Base-by-base conservation (phyloP, 805 yeast species). In the Jamesozyma rosinii region DNA sequence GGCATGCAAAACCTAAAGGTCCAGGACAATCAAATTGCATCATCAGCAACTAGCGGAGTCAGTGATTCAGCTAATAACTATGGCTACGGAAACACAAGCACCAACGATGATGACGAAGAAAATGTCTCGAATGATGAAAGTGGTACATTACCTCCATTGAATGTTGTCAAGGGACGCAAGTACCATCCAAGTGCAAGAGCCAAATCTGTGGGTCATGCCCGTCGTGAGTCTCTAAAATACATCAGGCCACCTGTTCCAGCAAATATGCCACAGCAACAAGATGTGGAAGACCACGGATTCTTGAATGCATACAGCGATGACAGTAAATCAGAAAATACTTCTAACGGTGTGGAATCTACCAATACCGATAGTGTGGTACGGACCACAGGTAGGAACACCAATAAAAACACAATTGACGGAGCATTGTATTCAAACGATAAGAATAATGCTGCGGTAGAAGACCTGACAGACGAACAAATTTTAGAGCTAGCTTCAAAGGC, bases 131-230 rank as follows among this genome's bases (percentile, higher is more conserved):
- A 35, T 17, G 58, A 52, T 34, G 58, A 50, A 32, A 50, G 49
- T 32, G 50, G 49, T 33, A 58, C 58, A 13, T 40, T 59, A 17
- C 58, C 59, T 17, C 54, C 48, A 21, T 44, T 46, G 15, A 50
- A 47, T 37, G 44, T 55, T 1, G 53, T 58, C 6, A 57, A 55
- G 21, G 62, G 63, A 8, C 60, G 64, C 31, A 68, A 62, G 49
- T 61, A 57, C 45, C 95, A 85, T 61, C 94, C 95, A 31, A 77
- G 87, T 13, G 95, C 94, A 0, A 75, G 95, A 54, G 94, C 95
- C 2, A 86, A 83, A 58, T 83, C 95, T 18, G 79, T 85, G 39
- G 67, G 67, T 6, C 90, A 85, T 59, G 74, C 77, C 18, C 75
- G 85, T 55, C 80, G 77, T 52, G 81, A 79, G 46, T 73, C 83